These are phyloP conservation scores for Pichia rugopelliculosa DNA, from an alignment of 805 yeast genomes.

Conservation along the genomic window DNA sequence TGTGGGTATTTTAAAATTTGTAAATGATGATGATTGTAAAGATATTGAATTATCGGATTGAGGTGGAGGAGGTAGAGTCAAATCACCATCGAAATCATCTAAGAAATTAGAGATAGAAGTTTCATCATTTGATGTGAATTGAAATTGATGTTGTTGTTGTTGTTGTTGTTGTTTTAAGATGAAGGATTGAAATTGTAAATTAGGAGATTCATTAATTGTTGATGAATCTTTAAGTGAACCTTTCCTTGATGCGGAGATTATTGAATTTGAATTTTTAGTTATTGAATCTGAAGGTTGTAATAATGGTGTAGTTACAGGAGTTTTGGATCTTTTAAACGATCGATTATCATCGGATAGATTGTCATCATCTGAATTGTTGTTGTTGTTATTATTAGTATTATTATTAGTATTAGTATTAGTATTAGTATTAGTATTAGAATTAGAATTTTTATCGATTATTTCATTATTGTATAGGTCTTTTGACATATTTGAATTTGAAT, in stretches of 20 bases:
- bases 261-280: neutral
- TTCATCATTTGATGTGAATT: neutral
- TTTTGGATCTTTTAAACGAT: slow-evolving; percentile 29
- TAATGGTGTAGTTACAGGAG: slow-evolving; percentile 34
- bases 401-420: neutral
- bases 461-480: slow-evolving; percentile 14
- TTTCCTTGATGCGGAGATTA: neutral
- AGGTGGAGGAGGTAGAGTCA: slow-evolving; percentile 22
- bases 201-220: no score
- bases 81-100: slow-evolving; percentile 15
- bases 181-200: slow-evolving; percentile 3
- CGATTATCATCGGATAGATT: slow-evolving; percentile 1
- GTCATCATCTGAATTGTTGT: neutral
- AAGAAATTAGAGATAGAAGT: no score
- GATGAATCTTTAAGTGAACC: neutral
- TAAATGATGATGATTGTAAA: slow-evolving; percentile 8
- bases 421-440: neutral
- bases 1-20: neutral
- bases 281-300: slow-evolving; percentile 18
- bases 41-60: neutral
- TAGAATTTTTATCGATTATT: slow-evolving; percentile 3
- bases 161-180: slow-evolving; percentile 5
- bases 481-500: slow-evolving; percentile 11
- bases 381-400: neutral
- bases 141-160: neutral